phyloP scores from a whole-genome alignment of 2,329 filamentous ascomycete genomes.

The Colletotrichum musae region DNA sequence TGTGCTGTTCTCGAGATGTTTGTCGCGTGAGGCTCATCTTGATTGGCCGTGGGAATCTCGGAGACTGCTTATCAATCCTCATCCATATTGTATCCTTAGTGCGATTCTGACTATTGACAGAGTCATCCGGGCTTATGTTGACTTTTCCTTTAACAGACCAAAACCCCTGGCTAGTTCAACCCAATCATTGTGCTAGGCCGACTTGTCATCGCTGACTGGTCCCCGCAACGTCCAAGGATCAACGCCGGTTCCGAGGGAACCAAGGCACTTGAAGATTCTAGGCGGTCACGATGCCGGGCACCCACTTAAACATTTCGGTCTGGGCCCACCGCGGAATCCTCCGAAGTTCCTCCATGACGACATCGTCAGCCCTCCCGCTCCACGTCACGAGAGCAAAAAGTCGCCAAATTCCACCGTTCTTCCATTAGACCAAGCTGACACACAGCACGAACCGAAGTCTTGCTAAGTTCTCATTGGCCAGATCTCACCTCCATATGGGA shows the following conservation, averaged over 20 bases:
- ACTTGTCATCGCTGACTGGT: neutral
- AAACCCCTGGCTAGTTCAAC: neutral
- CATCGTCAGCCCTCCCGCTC: constrained; percentile 10
- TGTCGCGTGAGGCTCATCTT: neutral
- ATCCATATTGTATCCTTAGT: too few relatives aligned
- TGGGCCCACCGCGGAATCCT: neutral
- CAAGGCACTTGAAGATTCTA: neutral
- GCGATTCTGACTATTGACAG: too few relatives aligned
- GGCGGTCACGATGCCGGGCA: constrained; percentile 11
- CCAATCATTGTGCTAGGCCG: neutral
- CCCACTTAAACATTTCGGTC: neutral
- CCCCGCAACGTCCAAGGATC: neutral
- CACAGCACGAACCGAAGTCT: neutral
- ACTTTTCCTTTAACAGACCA: neutral
- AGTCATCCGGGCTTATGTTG: neutral
- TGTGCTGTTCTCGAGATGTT: too few relatives aligned
- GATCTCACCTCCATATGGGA: neutral
- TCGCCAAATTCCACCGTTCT: neutral
- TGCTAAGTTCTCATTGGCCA: neutral
- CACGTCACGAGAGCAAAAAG: neutral
- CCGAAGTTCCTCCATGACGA: constrained; percentile 23
- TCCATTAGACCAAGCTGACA: neutral
- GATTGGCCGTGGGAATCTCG: neutral
- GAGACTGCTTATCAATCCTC: too few relatives aligned
- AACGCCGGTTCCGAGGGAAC: neutral